These are phyloP conservation scores for Magnusiomyces ingens DNA, from an alignment of 1,139 yeast species.

Conservation along the genomic window DNA sequence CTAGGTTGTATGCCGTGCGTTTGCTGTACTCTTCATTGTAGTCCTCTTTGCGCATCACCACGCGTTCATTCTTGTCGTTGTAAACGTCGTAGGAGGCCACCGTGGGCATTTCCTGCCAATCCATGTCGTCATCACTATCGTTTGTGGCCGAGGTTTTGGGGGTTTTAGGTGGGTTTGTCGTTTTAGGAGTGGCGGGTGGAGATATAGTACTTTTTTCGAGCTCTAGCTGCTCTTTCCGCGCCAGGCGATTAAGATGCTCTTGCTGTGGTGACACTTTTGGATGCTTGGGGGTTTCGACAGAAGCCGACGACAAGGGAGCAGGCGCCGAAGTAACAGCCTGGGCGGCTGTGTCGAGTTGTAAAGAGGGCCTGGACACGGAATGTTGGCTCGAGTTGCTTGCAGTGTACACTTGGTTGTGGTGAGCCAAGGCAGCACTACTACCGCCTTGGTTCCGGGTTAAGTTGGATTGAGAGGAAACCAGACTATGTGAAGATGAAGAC, in stretches of 20 bases:
- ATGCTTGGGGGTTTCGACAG: background rate
- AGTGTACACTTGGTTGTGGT: background rate
- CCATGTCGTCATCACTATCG: conserved; percentile 28
- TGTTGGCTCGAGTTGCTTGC: background rate
- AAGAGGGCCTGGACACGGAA: background rate
- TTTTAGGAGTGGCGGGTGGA: background rate
- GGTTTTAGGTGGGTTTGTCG: background rate
- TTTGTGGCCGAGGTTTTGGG: background rate
- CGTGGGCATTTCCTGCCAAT: conserved; percentile 57
- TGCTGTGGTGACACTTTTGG: background rate
- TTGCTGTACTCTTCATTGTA: conserved; percentile 17
- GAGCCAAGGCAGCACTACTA: background rate
- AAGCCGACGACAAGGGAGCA: background rate
- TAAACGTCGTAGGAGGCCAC: conserved; percentile 53
- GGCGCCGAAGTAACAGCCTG: background rate
- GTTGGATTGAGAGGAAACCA: background rate
- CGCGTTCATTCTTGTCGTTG: conserved; percentile 49
- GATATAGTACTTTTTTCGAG: background rate
- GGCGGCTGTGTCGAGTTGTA: background rate
- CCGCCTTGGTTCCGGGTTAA: too few relatives aligned
- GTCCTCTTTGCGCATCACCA: conserved; percentile 28
- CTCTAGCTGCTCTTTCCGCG: conserved; percentile 4
- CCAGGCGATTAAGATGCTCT: conserved; percentile 2
- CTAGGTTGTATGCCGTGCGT: conserved; percentile 22
- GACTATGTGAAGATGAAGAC: background rate